Evolutionary conservation across 768 basidiomycete genomes (phyloP).

Genomic region (Tephrocybe sp.): DNA sequence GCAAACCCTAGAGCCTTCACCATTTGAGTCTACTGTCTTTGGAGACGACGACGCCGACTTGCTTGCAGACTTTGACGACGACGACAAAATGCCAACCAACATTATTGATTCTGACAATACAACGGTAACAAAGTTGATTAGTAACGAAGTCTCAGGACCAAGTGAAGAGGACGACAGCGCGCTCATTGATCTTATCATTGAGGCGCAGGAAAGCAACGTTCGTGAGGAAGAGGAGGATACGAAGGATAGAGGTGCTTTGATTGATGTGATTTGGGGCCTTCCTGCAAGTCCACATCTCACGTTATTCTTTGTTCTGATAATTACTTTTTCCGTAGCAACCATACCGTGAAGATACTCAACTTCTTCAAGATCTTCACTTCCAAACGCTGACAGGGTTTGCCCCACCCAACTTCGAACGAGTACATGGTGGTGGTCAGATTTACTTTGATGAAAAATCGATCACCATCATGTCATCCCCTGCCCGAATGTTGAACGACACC

Average conservation of each 20-base stretch:
- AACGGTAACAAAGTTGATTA: no score
- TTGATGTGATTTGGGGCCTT: no score
- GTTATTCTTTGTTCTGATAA: no score
- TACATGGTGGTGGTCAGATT: neutral
- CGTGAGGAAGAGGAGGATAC: neutral
- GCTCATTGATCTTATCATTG: neutral
- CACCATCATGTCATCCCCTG: neutral
- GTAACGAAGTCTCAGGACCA: no score
- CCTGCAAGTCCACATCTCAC: no score
- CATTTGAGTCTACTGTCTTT: no score
- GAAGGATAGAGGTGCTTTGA: neutral
- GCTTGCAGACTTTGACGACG: no score
- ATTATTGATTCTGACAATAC: no score
- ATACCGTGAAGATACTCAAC: neutral
- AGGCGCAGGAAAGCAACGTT: no score
- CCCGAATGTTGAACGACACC: constrained; percentile 19
- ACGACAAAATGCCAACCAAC: no score
- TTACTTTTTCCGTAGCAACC: neutral
- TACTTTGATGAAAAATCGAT: constrained; percentile 5
- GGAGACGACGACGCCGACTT: no score
- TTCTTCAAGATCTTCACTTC: neutral
- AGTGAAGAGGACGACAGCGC: neutral
- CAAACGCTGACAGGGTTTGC: neutral
- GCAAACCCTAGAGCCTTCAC: no score
- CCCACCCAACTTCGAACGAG: neutral